Percentiles rank a stretch among this genome's conserved stretches.
Evolutionary conservation across 345 rosid species (phyloP).

Genomic region (Murraya koenigii): DNA sequence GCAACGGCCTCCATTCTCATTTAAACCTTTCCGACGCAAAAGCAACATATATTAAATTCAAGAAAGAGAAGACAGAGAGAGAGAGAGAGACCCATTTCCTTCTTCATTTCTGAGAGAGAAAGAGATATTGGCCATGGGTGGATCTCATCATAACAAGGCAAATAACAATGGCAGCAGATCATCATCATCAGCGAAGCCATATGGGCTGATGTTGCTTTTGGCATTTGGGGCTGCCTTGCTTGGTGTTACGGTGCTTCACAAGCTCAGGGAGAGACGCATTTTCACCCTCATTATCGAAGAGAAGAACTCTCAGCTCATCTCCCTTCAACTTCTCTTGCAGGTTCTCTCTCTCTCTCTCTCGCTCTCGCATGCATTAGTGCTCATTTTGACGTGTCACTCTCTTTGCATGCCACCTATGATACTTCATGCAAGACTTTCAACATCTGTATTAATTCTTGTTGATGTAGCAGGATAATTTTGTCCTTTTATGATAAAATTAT

Average conservation of each 20-base stretch:
- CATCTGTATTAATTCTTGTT: background rate
- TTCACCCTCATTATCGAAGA: slow-evolving; percentile 47
- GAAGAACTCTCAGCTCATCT: slow-evolving; percentile 39
- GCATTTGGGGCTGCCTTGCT: slow-evolving; percentile 59
- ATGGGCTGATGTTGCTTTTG: slow-evolving; percentile 46
- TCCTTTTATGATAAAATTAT: background rate
- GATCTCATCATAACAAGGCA: slow-evolving; percentile 28
- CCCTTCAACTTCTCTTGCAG: slow-evolving; percentile 58
- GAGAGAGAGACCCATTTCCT: background rate
- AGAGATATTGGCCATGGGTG: slow-evolving; percentile 27
- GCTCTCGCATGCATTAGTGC: background rate
- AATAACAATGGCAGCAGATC: slow-evolving; percentile 23
- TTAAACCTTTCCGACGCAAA: background rate
- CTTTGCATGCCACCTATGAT: slow-evolving; percentile 11
- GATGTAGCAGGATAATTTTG: background rate
- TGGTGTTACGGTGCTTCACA: slow-evolving; percentile 52
- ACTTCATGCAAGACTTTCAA: slow-evolving; percentile 4
- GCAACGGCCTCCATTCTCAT: background rate
- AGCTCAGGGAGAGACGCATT: slow-evolving; percentile 53
- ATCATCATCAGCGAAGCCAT: slow-evolving; percentile 24
- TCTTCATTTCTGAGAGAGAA: background rate
- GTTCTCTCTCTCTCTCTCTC: slow-evolving; percentile 28
- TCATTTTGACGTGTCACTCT: slow-evolving; percentile 22
- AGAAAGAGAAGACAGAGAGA: background rate
- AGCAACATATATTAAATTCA: background rate